phyloP scores from a whole-genome alignment of 441 rosid genomes.

The Bocquillonia castaneifolia region DNA sequence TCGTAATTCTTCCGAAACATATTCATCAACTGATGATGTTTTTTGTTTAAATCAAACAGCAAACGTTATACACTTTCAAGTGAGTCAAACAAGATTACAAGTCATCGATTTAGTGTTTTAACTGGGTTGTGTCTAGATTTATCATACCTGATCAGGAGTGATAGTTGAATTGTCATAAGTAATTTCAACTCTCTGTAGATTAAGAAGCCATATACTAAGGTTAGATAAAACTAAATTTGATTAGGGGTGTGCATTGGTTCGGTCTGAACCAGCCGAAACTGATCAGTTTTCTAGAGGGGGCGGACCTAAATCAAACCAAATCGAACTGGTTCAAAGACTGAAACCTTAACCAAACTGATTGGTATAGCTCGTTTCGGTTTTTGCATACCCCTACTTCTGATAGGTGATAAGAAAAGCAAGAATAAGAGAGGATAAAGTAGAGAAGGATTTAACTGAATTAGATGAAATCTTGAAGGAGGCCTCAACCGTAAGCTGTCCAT shows the following conservation, averaged over 20 bases:
- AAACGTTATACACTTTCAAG: neutral
- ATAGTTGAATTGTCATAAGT: conserved; percentile 60
- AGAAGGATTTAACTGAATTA: conserved; percentile 42
- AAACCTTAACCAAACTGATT: no score
- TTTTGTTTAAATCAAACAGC: neutral
- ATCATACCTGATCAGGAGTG: conserved; percentile 62
- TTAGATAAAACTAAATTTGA: no score
- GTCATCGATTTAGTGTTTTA: no score
- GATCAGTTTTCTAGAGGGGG: no score
- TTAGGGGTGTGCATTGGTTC: no score
- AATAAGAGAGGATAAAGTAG: conserved; percentile 2
- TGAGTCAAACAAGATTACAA: no score
- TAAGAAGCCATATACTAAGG: no score
- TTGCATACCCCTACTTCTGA: no score
- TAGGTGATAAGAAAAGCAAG: neutral
- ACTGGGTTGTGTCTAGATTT: neutral
- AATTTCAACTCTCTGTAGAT: conserved; percentile 65
- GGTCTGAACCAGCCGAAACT: no score
- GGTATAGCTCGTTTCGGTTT: no score
- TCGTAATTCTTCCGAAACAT: conserved; percentile 61
- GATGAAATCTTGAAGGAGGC: conserved; percentile 68
- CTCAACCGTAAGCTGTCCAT: conserved; percentile 65
- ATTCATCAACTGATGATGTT: conserved; percentile 59
- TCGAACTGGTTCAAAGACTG: neutral
- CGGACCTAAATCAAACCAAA: no score